Evolutionary conservation across 306 rosid species (phyloP), one percentile per base, ranked within the genome.

Genomic region (Corylus americana): DNA sequence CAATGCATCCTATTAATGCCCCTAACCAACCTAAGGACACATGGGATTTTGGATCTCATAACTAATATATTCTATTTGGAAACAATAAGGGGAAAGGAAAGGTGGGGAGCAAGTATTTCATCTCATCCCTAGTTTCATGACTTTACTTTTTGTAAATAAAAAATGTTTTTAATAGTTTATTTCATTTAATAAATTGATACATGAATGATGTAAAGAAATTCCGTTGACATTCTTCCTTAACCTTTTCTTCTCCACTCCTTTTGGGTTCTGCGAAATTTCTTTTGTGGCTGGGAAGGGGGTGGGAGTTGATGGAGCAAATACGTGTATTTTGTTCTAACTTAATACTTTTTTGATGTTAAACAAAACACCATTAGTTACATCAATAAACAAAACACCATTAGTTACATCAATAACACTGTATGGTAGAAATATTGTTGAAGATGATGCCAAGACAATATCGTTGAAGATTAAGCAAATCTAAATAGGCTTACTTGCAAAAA

Each of bases 381-480:
- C 64, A 39, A 51, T 70, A 67, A 20, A 45, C 20, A 20, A 13
- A 70, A 47, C 39, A 11, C 35, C 9, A 44, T 17, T 76, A 64
- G 64, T 27, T 62, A 76, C 53, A 55, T 79, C 64, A 39, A 51
- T 70, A 67, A 42, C 35, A 58, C 71, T 71, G 11, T 39, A 42
- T 57, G 17, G 14, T 64, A 45, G 25, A 49, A 72, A 18, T 72
- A 8, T 14, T 29, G 53, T 47, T 22, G 35, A 71, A 74, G 80
- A 50, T 13, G 58, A 55, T 48, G 67, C 71, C 74, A 55, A 31
- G 55, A 73, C 71, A 71, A 35, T 72, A 11, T n/a, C 22, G 54
- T 47, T 25, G 35, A 71, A 75, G 79, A 51, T 13, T 66, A 55
- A 22, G 68, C 71, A 74, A 68, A 73, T 20, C 35, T 61, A 29